Evolutionary conservation across 2,329 filamentous ascomycete species (phyloP).

Genomic region (Penicillium italicum): DNA sequence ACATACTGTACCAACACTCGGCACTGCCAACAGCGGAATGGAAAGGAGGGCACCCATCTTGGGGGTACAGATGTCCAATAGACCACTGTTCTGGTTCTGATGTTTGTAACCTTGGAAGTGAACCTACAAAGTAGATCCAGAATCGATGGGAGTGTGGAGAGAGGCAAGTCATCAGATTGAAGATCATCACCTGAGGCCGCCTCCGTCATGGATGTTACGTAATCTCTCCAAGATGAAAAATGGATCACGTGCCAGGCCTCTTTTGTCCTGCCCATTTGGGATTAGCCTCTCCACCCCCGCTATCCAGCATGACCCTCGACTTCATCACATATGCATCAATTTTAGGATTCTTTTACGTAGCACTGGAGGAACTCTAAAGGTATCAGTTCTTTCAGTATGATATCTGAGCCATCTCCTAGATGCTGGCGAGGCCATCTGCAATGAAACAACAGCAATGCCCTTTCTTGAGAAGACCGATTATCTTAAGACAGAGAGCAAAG

Average conservation of each 20-base stretch:
- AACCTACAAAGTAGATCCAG: background rate
- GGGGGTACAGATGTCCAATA: background rate
- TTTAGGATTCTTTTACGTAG: too few relatives aligned
- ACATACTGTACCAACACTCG: slow-evolving; percentile 79
- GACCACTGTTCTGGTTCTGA: background rate
- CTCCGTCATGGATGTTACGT: slow-evolving; percentile 1
- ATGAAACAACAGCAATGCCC: background rate
- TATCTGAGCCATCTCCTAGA: background rate
- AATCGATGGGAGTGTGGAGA: slow-evolving; percentile 6
- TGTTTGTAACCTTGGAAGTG: background rate
- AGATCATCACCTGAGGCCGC: slow-evolving; percentile 3
- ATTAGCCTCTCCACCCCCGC: background rate
- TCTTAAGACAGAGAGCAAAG: background rate
- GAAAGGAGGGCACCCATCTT: slow-evolving; percentile 89
- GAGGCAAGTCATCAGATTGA: slow-evolving; percentile 7
- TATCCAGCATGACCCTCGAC: background rate
- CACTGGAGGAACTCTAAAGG: background rate
- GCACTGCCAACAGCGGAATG: slow-evolving; percentile 81
- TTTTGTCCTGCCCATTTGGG: background rate
- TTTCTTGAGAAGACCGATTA: background rate
- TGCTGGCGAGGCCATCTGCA: background rate
- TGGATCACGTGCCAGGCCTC: background rate
- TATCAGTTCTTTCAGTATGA: background rate
- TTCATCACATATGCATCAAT: too few relatives aligned
- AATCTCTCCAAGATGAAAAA: background rate